Evolutionary conservation across 2,329 filamentous ascomycete genomes (phyloP), one percentile per base, ranked within the genome.

Genomic region (Westerdykella sp.): DNA sequence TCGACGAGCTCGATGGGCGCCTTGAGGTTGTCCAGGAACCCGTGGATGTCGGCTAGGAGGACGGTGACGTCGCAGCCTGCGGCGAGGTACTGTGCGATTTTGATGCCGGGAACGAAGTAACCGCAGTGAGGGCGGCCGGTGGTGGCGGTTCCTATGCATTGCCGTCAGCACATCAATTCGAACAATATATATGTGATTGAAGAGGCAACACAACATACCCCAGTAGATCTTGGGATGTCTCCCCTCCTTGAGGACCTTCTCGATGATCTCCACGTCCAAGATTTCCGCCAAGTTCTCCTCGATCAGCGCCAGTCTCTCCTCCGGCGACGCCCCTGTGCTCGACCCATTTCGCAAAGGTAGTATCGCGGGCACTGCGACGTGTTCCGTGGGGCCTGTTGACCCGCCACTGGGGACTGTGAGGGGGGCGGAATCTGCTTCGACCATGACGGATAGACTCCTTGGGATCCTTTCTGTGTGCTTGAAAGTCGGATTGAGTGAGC

Each of bases 91-190:
- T 96, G 84, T 32, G 88, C 89, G 49, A 96, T 85, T 70, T 96
- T 96, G 62, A 95, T 80, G 56, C 85, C 84, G 5, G 89, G 84
- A 9, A 93, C 85, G 49, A 95, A 87, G 76, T 95, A 95, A 55
- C 87, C 90, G 64, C 81, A 86, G 68, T 96, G 90, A 42, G 89
- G 89, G 47, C 83, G 78, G n/a, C 88, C 88, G 0, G 88, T 94
- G 13, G 87, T 88, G 14, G 87, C 86, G 32, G 85, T 91, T 34
- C 85, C 32, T 35, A 35, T 35, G 13, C 13, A 79, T 79, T 41
- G 38, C 18, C 45, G 36, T 34, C 28, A 41, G 23, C 14, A 32
- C 14, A 18, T 23, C 11, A 11, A 16, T 34, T 21, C 21, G 25
- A 12, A 18, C 10, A 40, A n/a, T 40, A 13, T 40, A 13, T 7